phyloP scores from a whole-genome alignment of 2,329 filamentous ascomycete genomes.

The Sclerotiophoma versabilis region DNA sequence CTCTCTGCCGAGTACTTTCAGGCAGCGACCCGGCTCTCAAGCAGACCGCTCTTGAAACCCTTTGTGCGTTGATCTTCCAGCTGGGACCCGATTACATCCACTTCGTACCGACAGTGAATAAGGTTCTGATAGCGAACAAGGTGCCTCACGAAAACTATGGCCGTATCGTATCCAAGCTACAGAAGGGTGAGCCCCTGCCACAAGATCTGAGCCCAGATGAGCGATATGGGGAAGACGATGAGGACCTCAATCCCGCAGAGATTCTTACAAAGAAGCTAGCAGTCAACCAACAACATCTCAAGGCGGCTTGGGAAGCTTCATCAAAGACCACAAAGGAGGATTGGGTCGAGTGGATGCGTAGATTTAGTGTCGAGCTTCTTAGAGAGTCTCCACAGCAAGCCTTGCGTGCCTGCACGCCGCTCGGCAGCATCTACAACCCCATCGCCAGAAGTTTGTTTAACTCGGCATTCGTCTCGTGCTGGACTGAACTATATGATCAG shows the following conservation, averaged over 20 bases:
- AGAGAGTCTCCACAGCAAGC: slow-evolving; percentile 97
- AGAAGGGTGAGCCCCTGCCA: slow-evolving; percentile 93
- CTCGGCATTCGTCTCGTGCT: slow-evolving; percentile 97
- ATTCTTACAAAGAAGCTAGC: slow-evolving; percentile 92
- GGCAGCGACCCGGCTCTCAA: slow-evolving; percentile 76
- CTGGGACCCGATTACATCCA: slow-evolving; percentile 94
- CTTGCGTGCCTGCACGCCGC: slow-evolving; percentile 86
- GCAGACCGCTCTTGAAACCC: slow-evolving; percentile 85
- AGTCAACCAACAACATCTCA: slow-evolving; percentile 96
- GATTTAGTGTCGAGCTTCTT: slow-evolving; percentile 93
- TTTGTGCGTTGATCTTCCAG: slow-evolving; percentile 95
- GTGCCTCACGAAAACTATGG: slow-evolving; percentile 93
- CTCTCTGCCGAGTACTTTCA: slow-evolving; percentile 81
- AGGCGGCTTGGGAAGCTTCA: slow-evolving; percentile 95
- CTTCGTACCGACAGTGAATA: slow-evolving; percentile 92
- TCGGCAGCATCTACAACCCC: slow-evolving; percentile 90
- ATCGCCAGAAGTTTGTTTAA: slow-evolving; percentile 96
- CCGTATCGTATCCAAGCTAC: slow-evolving; percentile 87
- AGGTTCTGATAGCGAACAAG: slow-evolving; percentile 77
- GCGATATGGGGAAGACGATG: slow-evolving; percentile 76
- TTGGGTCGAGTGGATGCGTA: slow-evolving; percentile 98
- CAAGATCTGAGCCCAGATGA: slow-evolving; percentile 91
- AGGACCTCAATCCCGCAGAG: slow-evolving; percentile 83
- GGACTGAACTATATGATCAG: slow-evolving; percentile 96
- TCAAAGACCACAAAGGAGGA: slow-evolving; percentile 98